Conservation (phyloP, 1,284 basidiomycete genomes). For the Cryptococcus deneoformans region DNA sequence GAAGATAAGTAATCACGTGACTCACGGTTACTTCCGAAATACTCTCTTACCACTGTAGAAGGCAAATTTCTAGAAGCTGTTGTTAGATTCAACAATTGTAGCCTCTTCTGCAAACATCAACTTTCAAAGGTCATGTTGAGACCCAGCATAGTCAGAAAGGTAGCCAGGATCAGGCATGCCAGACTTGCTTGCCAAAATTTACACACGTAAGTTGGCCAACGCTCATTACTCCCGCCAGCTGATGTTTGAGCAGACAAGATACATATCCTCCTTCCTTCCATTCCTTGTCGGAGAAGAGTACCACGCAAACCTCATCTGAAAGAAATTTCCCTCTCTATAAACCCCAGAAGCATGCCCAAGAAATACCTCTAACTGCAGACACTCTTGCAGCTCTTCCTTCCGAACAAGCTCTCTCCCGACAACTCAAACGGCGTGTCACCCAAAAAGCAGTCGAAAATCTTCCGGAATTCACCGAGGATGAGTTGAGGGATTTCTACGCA, state of each 20-base stretch:
- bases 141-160: conserved; percentile 15
- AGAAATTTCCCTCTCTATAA: conserved; percentile 15
- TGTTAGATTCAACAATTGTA: background rate
- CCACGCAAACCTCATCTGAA: background rate
- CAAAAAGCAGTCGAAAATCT: conserved; percentile 15
- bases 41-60: background rate
- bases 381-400: conserved; percentile 17
- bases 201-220: background rate
- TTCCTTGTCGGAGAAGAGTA: conserved; percentile 1
- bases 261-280: background rate
- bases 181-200: conserved; percentile 1
- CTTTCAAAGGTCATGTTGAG: conserved; percentile 15
- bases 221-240: too few species aligned
- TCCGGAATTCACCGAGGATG: conserved; percentile 27
- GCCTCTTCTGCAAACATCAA: background rate
- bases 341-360: background rate
- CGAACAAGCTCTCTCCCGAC: conserved; percentile 14
- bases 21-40: too few species aligned
- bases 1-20: too few species aligned
- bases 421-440: conserved; percentile 19
- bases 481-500: conserved; percentile 31
- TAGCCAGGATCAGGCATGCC: conserved; percentile 4
- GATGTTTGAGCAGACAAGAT: too few species aligned
- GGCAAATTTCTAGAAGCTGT: background rate
- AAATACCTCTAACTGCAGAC: conserved; percentile 8